phyloP scores from a whole-genome alignment of 2,329 filamentous ascomycete genomes.

The Epichloe festucae region DNA sequence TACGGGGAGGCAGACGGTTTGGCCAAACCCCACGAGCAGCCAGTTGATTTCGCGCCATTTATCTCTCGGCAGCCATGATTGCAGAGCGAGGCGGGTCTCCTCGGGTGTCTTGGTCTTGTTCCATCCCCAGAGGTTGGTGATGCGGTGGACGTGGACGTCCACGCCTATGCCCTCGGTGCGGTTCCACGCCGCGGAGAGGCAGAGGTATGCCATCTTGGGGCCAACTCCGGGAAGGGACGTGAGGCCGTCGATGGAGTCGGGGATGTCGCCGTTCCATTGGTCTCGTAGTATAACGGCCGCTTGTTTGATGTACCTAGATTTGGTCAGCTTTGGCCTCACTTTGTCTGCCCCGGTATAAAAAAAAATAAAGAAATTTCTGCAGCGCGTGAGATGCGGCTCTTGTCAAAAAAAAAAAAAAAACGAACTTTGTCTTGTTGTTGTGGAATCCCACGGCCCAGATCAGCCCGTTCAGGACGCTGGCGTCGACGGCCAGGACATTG shows the following conservation, averaged over 20 bases:
- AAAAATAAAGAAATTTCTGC: too few species aligned
- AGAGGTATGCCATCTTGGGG: conserved; percentile 90
- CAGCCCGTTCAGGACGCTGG: conserved; percentile 52
- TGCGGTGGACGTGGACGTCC: conserved; percentile 88
- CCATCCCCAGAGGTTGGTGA: conserved; percentile 92
- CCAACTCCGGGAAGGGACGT: conserved; percentile 74
- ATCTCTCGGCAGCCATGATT: conserved; percentile 73
- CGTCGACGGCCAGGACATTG: conserved; percentile 61
- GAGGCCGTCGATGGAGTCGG: conserved; percentile 61
- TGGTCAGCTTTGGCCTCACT: background rate
- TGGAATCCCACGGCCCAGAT: conserved; percentile 85
- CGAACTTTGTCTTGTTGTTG: conserved; percentile 72
- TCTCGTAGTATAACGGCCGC: conserved; percentile 62
- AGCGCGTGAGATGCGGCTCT: background rate
- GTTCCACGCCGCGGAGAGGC: conserved; percentile 59
- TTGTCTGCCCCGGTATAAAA: background rate
- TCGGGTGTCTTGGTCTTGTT: conserved; percentile 70
- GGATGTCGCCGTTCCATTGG: conserved; percentile 62
- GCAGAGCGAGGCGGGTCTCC: conserved; percentile 61
- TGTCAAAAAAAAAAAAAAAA: too few species aligned
- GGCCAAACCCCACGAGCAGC: conserved; percentile 76
- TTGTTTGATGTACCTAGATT: conserved; percentile 50
- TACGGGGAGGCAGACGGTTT: conserved; percentile 73
- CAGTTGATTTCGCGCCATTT: conserved; percentile 89
- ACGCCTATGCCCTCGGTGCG: conserved; percentile 70